Evolutionary conservation across 1,139 yeast species (phyloP).

Genomic region (Suhomyces bolitotheri): DNA sequence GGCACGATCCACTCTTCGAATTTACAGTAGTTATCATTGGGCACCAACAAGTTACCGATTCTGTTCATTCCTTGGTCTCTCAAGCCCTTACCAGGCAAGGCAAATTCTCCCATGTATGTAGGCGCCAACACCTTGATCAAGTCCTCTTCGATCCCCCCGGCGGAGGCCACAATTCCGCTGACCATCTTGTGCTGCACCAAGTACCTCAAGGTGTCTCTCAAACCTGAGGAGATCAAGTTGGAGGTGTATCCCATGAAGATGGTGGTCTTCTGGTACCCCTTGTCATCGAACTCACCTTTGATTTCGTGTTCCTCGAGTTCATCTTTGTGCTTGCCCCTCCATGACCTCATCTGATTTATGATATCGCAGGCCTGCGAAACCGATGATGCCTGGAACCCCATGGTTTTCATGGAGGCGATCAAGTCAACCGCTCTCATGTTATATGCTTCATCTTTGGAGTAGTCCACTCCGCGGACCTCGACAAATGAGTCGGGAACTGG

Average conservation of each 20-base stretch:
- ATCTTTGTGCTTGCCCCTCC: constrained; percentile 80
- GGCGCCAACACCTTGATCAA: constrained; percentile 94
- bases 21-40: constrained; percentile 94
- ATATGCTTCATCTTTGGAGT: constrained; percentile 64
- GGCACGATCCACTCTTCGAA: constrained; percentile 99
- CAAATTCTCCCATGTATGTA: constrained; percentile 89
- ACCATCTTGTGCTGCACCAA: constrained; percentile 93
- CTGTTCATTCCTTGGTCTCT: constrained; percentile 97
- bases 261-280: constrained; percentile 82
- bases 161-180: constrained; percentile 90
- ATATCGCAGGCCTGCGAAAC: constrained; percentile 87
- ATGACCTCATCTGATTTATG: constrained; percentile 83
- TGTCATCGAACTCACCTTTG: constrained; percentile 76
- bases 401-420: constrained; percentile 77
- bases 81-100: constrained; percentile 73
- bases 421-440: constrained; percentile 79
- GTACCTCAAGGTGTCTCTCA: constrained; percentile 85
- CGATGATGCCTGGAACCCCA: constrained; percentile 98
- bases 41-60: constrained; percentile 94
- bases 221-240: constrained; percentile 92
- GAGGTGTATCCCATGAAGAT: constrained; percentile 96
- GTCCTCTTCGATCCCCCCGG: constrained; percentile 98
- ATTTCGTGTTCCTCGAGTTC: constrained; percentile 67
- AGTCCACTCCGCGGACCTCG: constrained; percentile 85
- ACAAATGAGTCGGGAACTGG: constrained; percentile 82